Percentiles rank a stretch among this genome's conserved stretches.
Conservation (phyloP, 208 protist genomes). For the Phytomonas sp. region DNA sequence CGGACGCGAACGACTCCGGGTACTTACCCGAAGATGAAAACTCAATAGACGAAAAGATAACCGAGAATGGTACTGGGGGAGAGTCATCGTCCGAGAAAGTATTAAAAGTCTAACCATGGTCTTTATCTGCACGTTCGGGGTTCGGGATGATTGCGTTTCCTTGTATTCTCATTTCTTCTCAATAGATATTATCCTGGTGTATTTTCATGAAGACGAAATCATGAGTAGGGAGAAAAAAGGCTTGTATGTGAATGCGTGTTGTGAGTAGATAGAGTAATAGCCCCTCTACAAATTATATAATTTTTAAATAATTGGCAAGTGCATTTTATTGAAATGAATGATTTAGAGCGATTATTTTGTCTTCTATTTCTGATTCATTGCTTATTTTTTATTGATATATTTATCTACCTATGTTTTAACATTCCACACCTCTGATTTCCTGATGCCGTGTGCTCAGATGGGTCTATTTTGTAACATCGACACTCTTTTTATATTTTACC, state of each 20-base stretch:
- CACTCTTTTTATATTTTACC: not conserved
- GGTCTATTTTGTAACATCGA: not conserved
- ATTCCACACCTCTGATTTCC: not conserved
- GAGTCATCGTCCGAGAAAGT: not conserved
- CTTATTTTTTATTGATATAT: slow-evolving; percentile 2
- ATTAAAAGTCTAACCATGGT: not conserved
- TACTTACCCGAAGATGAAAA: slow-evolving; percentile 12
- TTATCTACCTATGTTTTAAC: not conserved
- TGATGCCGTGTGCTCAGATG: not conserved
- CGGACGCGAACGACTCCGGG: slow-evolving; percentile 27
- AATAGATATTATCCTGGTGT: slow-evolving; percentile 2
- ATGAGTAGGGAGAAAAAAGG: slow-evolving; percentile 1
- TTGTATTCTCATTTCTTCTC: not conserved
- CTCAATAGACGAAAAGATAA: not conserved
- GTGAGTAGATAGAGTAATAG: not conserved
- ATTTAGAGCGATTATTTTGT: not conserved
- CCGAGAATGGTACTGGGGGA: not conserved
- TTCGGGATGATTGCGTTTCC: not conserved
- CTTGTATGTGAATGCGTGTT: not conserved
- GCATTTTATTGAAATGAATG: not conserved
- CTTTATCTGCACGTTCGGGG: not conserved
- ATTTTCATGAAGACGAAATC: slow-evolving; percentile 2
- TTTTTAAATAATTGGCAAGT: not conserved
- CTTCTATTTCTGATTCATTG: not conserved
- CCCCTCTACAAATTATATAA: not conserved